Conservation (phyloP, 495 filamentous ascomycete species). For the Pyronema domesticum region DNA sequence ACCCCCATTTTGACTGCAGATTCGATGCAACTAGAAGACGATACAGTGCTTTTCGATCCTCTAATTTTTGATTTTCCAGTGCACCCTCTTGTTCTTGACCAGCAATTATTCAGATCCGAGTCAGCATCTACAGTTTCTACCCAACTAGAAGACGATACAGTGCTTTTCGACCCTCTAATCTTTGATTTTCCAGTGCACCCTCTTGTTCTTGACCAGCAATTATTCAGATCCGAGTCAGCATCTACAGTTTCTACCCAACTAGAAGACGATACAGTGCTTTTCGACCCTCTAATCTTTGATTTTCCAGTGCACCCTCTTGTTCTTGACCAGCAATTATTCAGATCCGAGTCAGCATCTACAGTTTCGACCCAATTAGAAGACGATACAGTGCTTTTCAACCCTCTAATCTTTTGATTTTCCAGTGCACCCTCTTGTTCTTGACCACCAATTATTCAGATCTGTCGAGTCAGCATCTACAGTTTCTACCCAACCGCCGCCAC, state of each 20-base stretch:
- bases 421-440: neutral
- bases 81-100: conserved; percentile 1
- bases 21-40: neutral
- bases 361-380: neutral
- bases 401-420: neutral
- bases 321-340: neutral
- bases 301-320: conserved; percentile 3
- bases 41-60: neutral
- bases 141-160: neutral
- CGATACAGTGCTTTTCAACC: neutral
- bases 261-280: neutral
- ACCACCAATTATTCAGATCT: neutral
- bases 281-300: neutral
- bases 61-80: conserved; percentile 1
- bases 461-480: conserved; percentile 5
- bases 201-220: neutral
- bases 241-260: neutral
- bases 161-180: neutral
- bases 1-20: neutral
- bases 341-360: no score
- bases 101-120: no score
- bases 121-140: neutral
- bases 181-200: neutral
- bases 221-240: no score
- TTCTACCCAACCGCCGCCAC: conserved; percentile 5